Conservation (phyloP, 2,329 filamentous ascomycete species). For the Drechslerella stenobrocha region DNA sequence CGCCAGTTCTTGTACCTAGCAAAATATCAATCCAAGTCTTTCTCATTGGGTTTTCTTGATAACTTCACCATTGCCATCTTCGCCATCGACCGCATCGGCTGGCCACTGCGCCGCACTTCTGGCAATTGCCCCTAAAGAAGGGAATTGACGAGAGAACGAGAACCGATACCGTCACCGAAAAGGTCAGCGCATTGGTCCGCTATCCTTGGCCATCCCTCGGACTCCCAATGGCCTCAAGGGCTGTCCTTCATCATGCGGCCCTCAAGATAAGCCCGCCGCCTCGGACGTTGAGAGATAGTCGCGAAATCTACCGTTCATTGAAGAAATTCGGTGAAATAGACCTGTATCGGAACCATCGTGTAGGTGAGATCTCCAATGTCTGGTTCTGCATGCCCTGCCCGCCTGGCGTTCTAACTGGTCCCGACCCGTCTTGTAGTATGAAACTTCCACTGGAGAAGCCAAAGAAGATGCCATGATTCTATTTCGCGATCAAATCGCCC, state of each 20-base stretch:
- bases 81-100: neutral
- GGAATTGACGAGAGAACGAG: too few species aligned
- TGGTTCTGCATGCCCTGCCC: neutral
- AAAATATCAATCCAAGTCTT: neutral
- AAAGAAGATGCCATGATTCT: conserved; percentile 36
- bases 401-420: neutral
- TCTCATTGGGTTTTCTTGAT: neutral
- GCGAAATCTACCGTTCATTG: conserved; percentile 28
- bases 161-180: neutral
- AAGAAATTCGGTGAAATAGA: conserved; percentile 44
- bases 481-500: conserved; percentile 22
- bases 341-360: conserved; percentile 30
- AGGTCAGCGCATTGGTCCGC: neutral
- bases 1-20: neutral
- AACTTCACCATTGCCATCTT: neutral
- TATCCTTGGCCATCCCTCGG: neutral
- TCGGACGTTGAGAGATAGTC: conserved; percentile 25
- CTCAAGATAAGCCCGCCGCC: conserved; percentile 36
- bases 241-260: conserved; percentile 26
- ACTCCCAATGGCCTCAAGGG: conserved; percentile 20
- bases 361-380: conserved; percentile 13
- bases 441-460: conserved; percentile 21
- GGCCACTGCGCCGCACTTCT: neutral
- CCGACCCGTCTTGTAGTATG: conserved; percentile 12
- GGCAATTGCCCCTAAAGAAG: neutral